Evolutionary conservation across 306 rosid genomes (phyloP), one percentile per base, ranked within the genome.

Genomic region (Quillaja saponaria): DNA sequence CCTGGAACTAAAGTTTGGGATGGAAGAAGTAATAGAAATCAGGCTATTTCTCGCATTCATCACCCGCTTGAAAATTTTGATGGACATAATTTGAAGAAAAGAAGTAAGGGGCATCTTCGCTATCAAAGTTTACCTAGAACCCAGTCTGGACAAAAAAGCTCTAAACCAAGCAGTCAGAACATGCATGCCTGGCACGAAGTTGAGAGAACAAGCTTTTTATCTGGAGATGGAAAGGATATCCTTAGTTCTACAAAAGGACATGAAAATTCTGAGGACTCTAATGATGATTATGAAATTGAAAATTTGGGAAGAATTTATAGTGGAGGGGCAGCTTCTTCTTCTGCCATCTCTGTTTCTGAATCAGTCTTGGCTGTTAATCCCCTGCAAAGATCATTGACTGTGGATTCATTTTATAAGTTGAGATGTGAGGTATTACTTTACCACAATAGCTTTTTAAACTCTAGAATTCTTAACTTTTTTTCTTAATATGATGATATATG

Each of bases 1-100:
- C 99, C 97, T 61, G 97, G 57, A 80, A 94, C 96, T 74, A 94
- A 72, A 86, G 99, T 94, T 63, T 94, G 99, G 99, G 88, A 87
- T 68, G 85, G 97, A 62, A 89, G 57, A 82, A 94, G 82, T 71
- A 92, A 81, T 17, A 81, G 99, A 87, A 85, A 80, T 38, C 79
- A 49, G 33, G 67, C 83, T 40, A 72, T 81, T 75, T 72, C 97
- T 64, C 82, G 75, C 66, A 85, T 94, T 74, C 99, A 87, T 81
- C 99, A 94, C 74, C 99, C 99, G 45, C 99, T 94, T 72, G 99
- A 94, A 75, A 85, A 71, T 80, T 55, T 72, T 59, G 87, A 73
- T 58, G 71, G 76, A 54, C 86, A 55, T 74, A 31, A 57, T 13
- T 49, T 66, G 44, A 86, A 94, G 81, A 85, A 76, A 75, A 76